These are phyloP conservation scores for Fusarium chlamydosporum DNA, from an alignment of 2,329 filamentous ascomycete genomes.

Conservation along the genomic window DNA sequence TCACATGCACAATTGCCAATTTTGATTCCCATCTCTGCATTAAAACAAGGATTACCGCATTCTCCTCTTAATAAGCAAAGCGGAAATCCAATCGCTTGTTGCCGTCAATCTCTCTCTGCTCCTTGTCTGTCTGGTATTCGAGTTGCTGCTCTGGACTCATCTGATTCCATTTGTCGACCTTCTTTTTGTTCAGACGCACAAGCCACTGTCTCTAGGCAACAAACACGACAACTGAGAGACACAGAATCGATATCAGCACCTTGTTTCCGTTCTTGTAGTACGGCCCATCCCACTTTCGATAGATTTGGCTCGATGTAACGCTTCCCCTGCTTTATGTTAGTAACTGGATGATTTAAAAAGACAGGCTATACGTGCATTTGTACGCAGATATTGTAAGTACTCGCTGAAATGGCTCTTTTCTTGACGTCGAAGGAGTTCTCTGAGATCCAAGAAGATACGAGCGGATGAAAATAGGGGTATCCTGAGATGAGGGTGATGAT, in stretches of 20 bases:
- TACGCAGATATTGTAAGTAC: slow-evolving; percentile 64
- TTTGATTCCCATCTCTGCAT: not conserved
- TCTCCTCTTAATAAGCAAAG: slow-evolving; percentile 58
- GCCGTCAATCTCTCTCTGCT: slow-evolving; percentile 61
- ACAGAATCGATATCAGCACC: slow-evolving; percentile 67
- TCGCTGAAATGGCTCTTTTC: slow-evolving; percentile 63
- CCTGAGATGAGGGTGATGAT: slow-evolving; percentile 67
- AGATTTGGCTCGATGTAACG: slow-evolving; percentile 62
- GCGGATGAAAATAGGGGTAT: slow-evolving; percentile 71
- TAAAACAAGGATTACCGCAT: not conserved
- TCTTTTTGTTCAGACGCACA: slow-evolving; percentile 63
- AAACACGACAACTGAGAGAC: slow-evolving; percentile 65
- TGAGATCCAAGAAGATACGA: slow-evolving; percentile 65
- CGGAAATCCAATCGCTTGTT: slow-evolving; percentile 66
- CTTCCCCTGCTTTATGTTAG: slow-evolving; percentile 53
- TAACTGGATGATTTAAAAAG: not conserved
- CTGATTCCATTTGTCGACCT: slow-evolving; percentile 61
- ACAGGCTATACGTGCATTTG: slow-evolving; percentile 54
- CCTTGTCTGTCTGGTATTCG: slow-evolving; percentile 62
- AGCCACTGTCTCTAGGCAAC: slow-evolving; percentile 63
- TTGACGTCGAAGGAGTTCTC: slow-evolving; percentile 66
- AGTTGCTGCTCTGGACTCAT: slow-evolving; percentile 62
- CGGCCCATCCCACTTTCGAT: slow-evolving; percentile 65
- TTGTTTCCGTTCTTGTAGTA: slow-evolving; percentile 71
- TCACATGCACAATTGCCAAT: not conserved